Conservation (phyloP, 2,329 filamentous ascomycete species). For the Cordyceps militaris region DNA sequence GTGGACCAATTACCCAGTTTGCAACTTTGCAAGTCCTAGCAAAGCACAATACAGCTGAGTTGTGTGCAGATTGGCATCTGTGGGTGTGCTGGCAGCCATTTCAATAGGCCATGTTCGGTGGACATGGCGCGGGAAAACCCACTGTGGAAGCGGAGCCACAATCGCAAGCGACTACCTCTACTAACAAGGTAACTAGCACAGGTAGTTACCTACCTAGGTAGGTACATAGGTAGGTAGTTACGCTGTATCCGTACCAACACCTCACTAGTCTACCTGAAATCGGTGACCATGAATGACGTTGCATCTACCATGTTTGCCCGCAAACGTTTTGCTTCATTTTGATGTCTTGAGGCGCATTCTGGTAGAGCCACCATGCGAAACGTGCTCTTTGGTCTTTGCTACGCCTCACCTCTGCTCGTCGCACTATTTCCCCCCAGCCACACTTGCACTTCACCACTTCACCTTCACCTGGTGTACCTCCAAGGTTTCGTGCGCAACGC, state of each 20-base stretch:
- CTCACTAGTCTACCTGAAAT: no score
- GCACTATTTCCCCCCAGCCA: neutral
- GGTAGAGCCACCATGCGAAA: neutral
- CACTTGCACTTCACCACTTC: neutral
- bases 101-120: neutral
- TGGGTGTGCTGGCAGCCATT: neutral
- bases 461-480: neutral
- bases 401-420: neutral
- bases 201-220: neutral
- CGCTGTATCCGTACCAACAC: no score
- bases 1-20: no score
- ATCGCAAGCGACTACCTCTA: neutral
- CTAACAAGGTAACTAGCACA: neutral
- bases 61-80: neutral
- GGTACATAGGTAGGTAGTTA: neutral
- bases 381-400: neutral
- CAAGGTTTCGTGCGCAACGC: neutral
- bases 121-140: neutral
- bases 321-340: constrained; percentile 3
- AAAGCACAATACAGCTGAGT: neutral
- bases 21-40: no score
- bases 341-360: no score
- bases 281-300: no score
- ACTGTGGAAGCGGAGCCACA: constrained; percentile 7
- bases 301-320: neutral